phyloP scores from a whole-genome alignment of 768 basidiomycete species.

The Suillus subaureus region DNA sequence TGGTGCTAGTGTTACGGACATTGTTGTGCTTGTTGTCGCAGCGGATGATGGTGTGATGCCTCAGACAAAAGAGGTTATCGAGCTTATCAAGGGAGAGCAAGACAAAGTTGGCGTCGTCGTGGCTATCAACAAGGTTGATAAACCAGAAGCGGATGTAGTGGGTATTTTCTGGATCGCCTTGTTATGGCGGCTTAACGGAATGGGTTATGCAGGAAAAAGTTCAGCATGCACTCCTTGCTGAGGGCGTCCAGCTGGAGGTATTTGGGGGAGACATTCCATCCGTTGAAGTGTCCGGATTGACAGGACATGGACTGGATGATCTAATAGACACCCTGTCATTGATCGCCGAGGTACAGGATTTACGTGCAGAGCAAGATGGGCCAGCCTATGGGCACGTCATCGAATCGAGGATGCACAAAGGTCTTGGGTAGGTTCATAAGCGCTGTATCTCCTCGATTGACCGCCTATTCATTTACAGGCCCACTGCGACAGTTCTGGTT shows the following conservation, averaged over 20 bases:
- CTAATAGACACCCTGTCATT: slow-evolving; percentile 89
- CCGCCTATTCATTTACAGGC: slow-evolving; percentile 46
- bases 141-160: slow-evolving; percentile 81
- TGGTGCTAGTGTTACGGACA: slow-evolving; percentile 91
- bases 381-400: slow-evolving; percentile 81
- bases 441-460: slow-evolving; percentile 6
- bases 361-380: slow-evolving; percentile 80
- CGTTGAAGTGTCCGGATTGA: slow-evolving; percentile 89
- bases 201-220: slow-evolving; percentile 61
- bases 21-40: slow-evolving; percentile 93
- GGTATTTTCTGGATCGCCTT: slow-evolving; percentile 33
- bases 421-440: slow-evolving; percentile 73
- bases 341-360: slow-evolving; percentile 89
- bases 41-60: slow-evolving; percentile 99
- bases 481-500: slow-evolving; percentile 88
- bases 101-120: slow-evolving; percentile 89
- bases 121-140: slow-evolving; percentile 97
- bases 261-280: slow-evolving; percentile 90
- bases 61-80: slow-evolving; percentile 92
- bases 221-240: slow-evolving; percentile 76
- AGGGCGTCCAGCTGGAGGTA: slow-evolving; percentile 83
- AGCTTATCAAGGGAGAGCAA: slow-evolving; percentile 70
- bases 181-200: neutral
- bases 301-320: slow-evolving; percentile 81
- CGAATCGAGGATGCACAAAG: slow-evolving; percentile 88